Conservation (phyloP, 2,329 filamentous ascomycete genomes). For the Fusarium staphyleae region DNA sequence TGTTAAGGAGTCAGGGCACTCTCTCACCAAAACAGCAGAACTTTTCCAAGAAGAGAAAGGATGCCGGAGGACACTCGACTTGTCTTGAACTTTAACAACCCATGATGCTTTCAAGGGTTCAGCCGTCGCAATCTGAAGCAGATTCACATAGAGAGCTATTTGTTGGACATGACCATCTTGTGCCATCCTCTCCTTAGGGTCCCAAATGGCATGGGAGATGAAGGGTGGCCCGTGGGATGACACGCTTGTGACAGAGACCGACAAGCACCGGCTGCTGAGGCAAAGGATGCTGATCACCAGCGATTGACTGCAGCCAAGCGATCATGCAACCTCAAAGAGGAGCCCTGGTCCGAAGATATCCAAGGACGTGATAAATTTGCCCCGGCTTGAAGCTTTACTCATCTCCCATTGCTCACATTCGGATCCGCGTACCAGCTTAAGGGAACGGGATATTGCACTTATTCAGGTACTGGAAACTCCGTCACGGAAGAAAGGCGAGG, state of each 20-base stretch:
- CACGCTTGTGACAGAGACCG: slow-evolving; percentile 19
- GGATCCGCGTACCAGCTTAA: slow-evolving; percentile 2
- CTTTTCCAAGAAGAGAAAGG: neutral
- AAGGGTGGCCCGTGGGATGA: slow-evolving; percentile 23
- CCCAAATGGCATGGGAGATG: slow-evolving; percentile 11
- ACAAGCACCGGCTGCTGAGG: slow-evolving; percentile 21
- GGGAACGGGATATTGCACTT: slow-evolving; percentile 3
- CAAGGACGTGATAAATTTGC: neutral
- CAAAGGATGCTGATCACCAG: slow-evolving; percentile 4
- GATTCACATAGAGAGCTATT: slow-evolving; percentile 11
- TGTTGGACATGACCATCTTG: slow-evolving; percentile 14
- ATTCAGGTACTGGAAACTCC: neutral
- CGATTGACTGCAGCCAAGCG: slow-evolving; percentile 20
- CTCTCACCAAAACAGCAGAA: neutral
- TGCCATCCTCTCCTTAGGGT: slow-evolving; percentile 1
- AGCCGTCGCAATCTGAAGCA: slow-evolving; percentile 15
- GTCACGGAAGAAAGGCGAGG: slow-evolving; percentile 6
- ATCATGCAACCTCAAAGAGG: neutral
- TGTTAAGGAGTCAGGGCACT: neutral
- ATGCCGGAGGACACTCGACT: neutral
- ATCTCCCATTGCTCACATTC: neutral
- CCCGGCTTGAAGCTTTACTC: neutral
- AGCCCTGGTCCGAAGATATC: neutral
- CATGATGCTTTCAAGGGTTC: neutral
- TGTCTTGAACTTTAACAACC: slow-evolving; percentile 8